Evolutionary conservation across 371 early-diverging fungal genomes (phyloP).

Genomic region (Vavraia culicis): DNA sequence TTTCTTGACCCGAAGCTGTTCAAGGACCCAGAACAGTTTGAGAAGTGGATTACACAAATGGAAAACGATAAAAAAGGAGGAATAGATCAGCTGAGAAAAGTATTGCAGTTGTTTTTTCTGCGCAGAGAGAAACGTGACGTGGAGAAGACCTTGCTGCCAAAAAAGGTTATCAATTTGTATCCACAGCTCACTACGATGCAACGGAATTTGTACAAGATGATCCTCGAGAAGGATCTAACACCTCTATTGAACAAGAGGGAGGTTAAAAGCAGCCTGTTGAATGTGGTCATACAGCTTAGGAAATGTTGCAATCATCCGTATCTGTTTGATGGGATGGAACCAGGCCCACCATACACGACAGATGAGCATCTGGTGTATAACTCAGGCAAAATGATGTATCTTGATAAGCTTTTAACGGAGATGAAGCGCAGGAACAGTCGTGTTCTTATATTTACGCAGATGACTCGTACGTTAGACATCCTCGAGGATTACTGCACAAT

Average conservation of each 20-base stretch:
- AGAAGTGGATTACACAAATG: constrained; percentile 22
- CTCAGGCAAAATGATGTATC: constrained; percentile 85
- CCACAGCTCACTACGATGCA: constrained; percentile 26
- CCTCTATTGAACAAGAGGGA: constrained; percentile 17
- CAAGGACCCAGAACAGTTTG: constrained; percentile 29
- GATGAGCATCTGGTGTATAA: constrained; percentile 81
- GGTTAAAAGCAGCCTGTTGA: constrained; percentile 20
- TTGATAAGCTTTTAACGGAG: constrained; percentile 65
- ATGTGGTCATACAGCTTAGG: constrained; percentile 26
- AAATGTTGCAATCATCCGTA: constrained; percentile 36
- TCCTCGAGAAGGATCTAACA: constrained; percentile 24
- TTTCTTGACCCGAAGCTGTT: constrained; percentile 29
- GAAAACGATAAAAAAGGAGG: constrained; percentile 11
- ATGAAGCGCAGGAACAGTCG: constrained; percentile 70
- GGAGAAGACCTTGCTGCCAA: constrained; percentile 28
- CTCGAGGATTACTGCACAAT: constrained; percentile 82
- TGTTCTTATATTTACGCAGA: constrained; percentile 85
- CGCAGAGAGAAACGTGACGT: constrained; percentile 30
- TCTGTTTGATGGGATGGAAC: constrained; percentile 34
- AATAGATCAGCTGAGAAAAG: constrained; percentile 21
- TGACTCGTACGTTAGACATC: constrained; percentile 90
- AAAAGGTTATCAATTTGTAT: constrained; percentile 30
- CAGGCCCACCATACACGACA: constrained; percentile 74
- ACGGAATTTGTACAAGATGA: constrained; percentile 27
- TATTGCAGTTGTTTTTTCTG: constrained; percentile 21